These are phyloP conservation scores for Candida ascalaphidarum DNA, from an alignment of 805 yeast species.

Conservation along the genomic window DNA sequence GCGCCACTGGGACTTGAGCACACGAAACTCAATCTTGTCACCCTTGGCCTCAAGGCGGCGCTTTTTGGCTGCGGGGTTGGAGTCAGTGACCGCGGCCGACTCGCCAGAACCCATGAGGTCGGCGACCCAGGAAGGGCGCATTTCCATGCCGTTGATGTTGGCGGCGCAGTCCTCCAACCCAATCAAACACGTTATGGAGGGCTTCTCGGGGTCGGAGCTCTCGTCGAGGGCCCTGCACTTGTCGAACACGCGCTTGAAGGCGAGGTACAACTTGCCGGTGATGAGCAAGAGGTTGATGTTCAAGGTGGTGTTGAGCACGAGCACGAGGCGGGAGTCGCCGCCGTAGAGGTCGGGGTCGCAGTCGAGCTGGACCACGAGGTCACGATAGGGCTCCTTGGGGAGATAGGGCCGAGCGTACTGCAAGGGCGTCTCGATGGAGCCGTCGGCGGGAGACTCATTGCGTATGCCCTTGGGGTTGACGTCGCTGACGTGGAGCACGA, in stretches of 20 bases:
- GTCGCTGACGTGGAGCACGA: slow-evolving; percentile 43
- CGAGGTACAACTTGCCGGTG: slow-evolving; percentile 13
- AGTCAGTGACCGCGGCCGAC: slow-evolving; percentile 1
- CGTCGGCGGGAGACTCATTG: slow-evolving; percentile 10
- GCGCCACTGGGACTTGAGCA: slow-evolving; percentile 38
- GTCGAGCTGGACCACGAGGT: slow-evolving; percentile 23
- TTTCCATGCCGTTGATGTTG: slow-evolving; percentile 24
- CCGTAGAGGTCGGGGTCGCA: slow-evolving; percentile 4
- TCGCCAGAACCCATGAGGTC: slow-evolving; percentile 14
- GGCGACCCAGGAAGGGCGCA: slow-evolving; percentile 25
- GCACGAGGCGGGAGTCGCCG: slow-evolving; percentile 19
- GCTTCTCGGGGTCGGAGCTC: slow-evolving; percentile 9
- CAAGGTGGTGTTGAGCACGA: slow-evolving; percentile 19
- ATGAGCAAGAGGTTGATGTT: slow-evolving; percentile 17
- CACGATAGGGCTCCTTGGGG: slow-evolving; percentile 20
- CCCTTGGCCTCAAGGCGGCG: slow-evolving; percentile 12
- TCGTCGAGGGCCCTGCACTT: slow-evolving; percentile 9
- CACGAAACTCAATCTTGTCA: slow-evolving; percentile 34
- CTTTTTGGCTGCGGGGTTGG: slow-evolving; percentile 4
- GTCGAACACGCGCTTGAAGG: slow-evolving; percentile 16
- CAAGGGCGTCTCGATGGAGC: slow-evolving; percentile 12
- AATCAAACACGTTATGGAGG: slow-evolving; percentile 12
- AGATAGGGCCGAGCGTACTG: slow-evolving; percentile 26
- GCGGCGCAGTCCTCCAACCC: slow-evolving; percentile 19
- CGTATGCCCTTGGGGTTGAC: slow-evolving; percentile 29